Evolutionary conservation across 2,329 filamentous ascomycete genomes (phyloP).

Genomic region (Alternaria sp.): DNA sequence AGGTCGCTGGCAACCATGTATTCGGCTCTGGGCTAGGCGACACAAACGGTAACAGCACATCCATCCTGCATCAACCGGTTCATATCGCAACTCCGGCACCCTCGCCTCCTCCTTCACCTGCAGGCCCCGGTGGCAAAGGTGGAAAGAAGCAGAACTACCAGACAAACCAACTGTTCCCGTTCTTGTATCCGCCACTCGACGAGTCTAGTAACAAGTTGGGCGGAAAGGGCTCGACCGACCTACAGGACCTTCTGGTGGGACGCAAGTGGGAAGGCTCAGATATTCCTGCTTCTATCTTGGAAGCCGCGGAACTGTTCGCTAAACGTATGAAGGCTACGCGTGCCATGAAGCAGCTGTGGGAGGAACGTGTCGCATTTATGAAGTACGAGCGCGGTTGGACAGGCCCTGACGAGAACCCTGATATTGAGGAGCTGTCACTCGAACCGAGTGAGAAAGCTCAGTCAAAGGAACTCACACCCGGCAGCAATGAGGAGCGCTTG

Average conservation of each 20-base stretch:
- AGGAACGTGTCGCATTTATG: slow-evolving; percentile 88
- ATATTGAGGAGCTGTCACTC: slow-evolving; percentile 51
- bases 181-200: slow-evolving; percentile 93
- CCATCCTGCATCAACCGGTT: slow-evolving; percentile 92
- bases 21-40: slow-evolving; percentile 60
- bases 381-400: slow-evolving; percentile 93
- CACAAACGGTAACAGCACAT: slow-evolving; percentile 58
- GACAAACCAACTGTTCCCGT: slow-evolving; percentile 98
- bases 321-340: slow-evolving; percentile 88
- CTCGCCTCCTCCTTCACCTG: slow-evolving; percentile 91
- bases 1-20: slow-evolving; percentile 54
- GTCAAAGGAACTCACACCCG: slow-evolving; percentile 46
- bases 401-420: slow-evolving; percentile 54
- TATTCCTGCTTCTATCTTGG: slow-evolving; percentile 90
- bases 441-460: slow-evolving; percentile 40
- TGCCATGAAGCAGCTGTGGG: slow-evolving; percentile 91
- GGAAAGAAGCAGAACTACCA: slow-evolving; percentile 99
- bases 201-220: slow-evolving; percentile 87
- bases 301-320: slow-evolving; percentile 91
- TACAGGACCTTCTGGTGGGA: slow-evolving; percentile 81
- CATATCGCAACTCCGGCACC: slow-evolving; percentile 98
- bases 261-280: slow-evolving; percentile 92
- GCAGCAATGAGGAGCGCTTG: slow-evolving; percentile 69
- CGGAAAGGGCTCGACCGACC: slow-evolving; percentile 81
- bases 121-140: slow-evolving; percentile 81